Conservation (phyloP, 495 filamentous ascomycete species). For the Penicillium daleae region DNA sequence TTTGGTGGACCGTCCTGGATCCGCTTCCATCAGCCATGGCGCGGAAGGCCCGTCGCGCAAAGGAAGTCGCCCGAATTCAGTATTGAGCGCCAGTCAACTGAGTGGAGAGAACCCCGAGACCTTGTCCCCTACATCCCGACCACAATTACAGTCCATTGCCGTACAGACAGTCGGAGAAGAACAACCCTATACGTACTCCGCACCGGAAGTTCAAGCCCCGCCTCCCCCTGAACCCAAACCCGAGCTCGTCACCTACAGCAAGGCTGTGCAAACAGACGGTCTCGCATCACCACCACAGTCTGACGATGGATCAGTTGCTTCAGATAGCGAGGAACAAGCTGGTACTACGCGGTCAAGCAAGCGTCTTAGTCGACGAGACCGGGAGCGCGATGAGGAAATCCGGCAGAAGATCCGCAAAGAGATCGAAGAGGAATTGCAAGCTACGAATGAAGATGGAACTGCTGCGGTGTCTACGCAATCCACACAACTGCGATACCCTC, state of each 20-base stretch:
- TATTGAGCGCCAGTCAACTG: slow-evolving; percentile 73
- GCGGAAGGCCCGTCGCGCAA: slow-evolving; percentile 64
- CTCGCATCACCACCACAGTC: slow-evolving; percentile 33
- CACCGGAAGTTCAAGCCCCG: slow-evolving; percentile 71
- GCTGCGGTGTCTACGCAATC: slow-evolving; percentile 53
- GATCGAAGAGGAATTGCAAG: slow-evolving; percentile 88
- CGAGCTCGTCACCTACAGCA: slow-evolving; percentile 91
- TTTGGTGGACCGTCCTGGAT: slow-evolving; percentile 75
- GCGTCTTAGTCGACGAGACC: slow-evolving; percentile 71
- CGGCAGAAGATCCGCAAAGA: slow-evolving; percentile 82
- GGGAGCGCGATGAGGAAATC: slow-evolving; percentile 85
- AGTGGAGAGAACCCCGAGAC: slow-evolving; percentile 69
- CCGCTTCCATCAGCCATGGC: slow-evolving; percentile 70
- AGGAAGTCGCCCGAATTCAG: slow-evolving; percentile 83
- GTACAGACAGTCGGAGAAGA: slow-evolving; percentile 72
- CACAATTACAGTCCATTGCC: slow-evolving; percentile 53
- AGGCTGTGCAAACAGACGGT: slow-evolving; percentile 82
- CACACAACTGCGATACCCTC: slow-evolving; percentile 67
- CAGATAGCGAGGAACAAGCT: slow-evolving; percentile 66
- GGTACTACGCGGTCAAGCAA: slow-evolving; percentile 55
- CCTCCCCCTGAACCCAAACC: slow-evolving; percentile 72
- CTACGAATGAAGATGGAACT: slow-evolving; percentile 59
- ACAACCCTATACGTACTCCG: slow-evolving; percentile 68
- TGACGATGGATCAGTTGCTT: slow-evolving; percentile 62
- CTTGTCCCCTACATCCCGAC: slow-evolving; percentile 40